Evolutionary conservation across 2,329 filamentous ascomycete genomes (phyloP), one percentile per base, ranked within the genome.

Genomic region (Magnaporthiopsis rhizophila): DNA sequence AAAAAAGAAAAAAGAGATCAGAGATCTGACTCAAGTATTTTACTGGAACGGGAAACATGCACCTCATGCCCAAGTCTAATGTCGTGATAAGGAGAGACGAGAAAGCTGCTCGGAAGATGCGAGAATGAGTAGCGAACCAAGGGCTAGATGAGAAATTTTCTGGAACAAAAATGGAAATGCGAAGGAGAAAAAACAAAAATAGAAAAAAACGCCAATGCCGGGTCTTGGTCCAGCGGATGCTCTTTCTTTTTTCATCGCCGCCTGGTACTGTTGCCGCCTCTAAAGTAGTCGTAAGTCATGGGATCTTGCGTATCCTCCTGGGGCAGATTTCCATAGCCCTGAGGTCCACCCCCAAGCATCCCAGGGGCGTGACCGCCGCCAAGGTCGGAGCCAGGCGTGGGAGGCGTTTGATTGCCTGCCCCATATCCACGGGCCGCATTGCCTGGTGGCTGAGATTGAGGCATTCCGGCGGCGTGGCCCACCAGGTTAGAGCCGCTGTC

Each of bases 241-340:
- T 32, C 24, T 3, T 7, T 30, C 45, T 24, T 53, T 53, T 21
- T 21, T 36, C 32, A 62, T 30, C 62, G 53, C 21, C 62, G 62
- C 13, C 62, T 58, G 30, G 62, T 7, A 50, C 62, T 63, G 62
- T 30, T 63, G 30, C 72, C 75, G 4, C 78, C 76, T 34, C 84
- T 78, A 72, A 86, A 86, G 68, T 86, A 86, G 71, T 86, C 83
- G 68, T 86, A 86, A 66, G 80, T 77, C 68, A 77, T 73, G 11
- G 82, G 81, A 58, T 83, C 81, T 26, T 71, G 72, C 21, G 77
- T 74, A 64, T 86, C 84, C 57, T 75, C 73, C 70, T 87, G 85
- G 0, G 84, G 81, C 64, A 88, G 72, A 32, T 81, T 81, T 18
- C 83, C 86, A 71, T 88, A 88, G 0, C 86, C 85, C 62, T 79